phyloP scores from a whole-genome alignment of 2,329 filamentous ascomycete species.

The Pseudocercospora pini-densiflorae region DNA sequence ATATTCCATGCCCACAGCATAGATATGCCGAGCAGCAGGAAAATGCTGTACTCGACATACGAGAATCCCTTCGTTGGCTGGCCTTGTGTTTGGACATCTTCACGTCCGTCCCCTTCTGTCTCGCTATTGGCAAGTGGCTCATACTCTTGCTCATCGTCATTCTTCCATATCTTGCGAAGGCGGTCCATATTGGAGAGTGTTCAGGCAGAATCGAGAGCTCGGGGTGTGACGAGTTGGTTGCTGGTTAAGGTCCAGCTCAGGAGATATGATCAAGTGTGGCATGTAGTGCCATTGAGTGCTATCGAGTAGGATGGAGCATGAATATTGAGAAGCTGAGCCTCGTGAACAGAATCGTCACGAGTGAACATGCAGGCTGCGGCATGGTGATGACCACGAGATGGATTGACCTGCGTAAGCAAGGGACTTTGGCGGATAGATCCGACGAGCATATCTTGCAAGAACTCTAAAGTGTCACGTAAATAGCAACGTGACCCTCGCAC shows the following conservation, averaged over 20 bases:
- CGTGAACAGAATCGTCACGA: background rate
- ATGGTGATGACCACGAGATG: background rate
- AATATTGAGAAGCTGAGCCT: background rate
- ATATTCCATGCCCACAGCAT: conserved; percentile 99
- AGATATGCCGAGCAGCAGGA: conserved; percentile 81
- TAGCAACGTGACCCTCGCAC: background rate
- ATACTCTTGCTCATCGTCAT: conserved; percentile 36
- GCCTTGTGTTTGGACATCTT: conserved; percentile 10
- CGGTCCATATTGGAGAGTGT: conserved; percentile 25
- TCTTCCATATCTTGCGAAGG: conserved; percentile 35
- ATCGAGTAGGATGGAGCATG: background rate
- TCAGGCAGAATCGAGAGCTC: background rate
- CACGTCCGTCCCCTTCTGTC: conserved; percentile 23
- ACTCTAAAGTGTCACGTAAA: background rate
- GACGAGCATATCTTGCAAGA: background rate
- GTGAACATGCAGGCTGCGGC: background rate
- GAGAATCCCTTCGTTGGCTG: background rate
- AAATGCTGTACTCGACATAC: conserved; percentile 78
- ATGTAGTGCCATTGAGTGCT: background rate
- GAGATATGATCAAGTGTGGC: background rate
- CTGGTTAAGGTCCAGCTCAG: background rate
- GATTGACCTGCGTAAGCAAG: background rate
- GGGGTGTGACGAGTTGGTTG: background rate
- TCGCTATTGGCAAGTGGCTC: conserved; percentile 35
- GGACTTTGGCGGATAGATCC: background rate